A percentile compares a stretch with the other conserved stretches of the same genome.
Conservation (phyloP, 495 filamentous ascomycete species). For the Lophium mytilinum region DNA sequence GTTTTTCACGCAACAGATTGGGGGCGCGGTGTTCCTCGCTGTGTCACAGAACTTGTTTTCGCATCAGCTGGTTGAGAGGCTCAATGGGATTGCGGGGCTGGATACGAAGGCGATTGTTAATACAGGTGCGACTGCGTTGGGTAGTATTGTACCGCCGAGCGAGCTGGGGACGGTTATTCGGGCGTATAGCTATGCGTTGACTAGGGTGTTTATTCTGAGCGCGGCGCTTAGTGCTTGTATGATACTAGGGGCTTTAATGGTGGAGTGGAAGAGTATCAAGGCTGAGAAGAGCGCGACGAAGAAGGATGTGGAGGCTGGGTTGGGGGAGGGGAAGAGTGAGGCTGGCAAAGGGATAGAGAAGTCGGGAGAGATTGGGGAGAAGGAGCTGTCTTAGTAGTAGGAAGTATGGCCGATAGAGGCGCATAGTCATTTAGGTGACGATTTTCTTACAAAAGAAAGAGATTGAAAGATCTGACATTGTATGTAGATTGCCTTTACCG, state of each 20-base stretch:
- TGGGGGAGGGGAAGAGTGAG: background rate
- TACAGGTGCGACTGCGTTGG: background rate
- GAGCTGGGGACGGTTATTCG: background rate
- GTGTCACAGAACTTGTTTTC: background rate
- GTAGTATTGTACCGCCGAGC: background rate
- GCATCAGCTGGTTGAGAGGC: constrained; percentile 28
- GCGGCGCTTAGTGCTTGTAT: background rate
- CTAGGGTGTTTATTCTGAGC: background rate
- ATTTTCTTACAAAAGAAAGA: too few species aligned
- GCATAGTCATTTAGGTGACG: too few species aligned
- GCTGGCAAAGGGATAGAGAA: background rate
- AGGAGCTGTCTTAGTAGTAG: background rate
- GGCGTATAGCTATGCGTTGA: background rate
- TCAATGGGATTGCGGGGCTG: constrained; percentile 40
- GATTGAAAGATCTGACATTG: too few species aligned
- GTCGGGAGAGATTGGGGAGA: background rate
- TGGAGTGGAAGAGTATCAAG: constrained; percentile 3
- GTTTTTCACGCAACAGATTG: background rate
- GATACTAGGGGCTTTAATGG: background rate
- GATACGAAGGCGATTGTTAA: background rate
- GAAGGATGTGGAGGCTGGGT: background rate
- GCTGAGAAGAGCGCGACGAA: background rate
- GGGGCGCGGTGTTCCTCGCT: background rate
- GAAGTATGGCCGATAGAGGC: too few species aligned
- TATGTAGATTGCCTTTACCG: too few species aligned